phyloP scores from a whole-genome alignment of 2,329 filamentous ascomycete species.

The Fusarium tupiense region DNA sequence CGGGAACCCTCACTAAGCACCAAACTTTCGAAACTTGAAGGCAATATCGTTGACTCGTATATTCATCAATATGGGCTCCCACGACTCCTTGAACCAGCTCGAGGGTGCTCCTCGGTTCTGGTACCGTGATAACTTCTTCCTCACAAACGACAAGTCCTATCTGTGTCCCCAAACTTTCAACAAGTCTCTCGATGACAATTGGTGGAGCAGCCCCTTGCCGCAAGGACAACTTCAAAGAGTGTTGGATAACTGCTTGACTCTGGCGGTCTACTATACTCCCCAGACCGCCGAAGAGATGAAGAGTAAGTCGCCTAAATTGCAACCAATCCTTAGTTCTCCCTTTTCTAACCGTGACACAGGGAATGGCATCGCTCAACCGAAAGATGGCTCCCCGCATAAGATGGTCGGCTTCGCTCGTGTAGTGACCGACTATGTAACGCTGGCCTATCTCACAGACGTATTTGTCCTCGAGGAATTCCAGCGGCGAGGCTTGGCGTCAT shows the following conservation, averaged over 20 bases:
- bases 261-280: constrained; percentile 64
- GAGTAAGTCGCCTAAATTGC: constrained; percentile 41
- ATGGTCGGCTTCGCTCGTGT: constrained; percentile 60
- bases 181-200: constrained; percentile 64
- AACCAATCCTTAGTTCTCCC: not conserved
- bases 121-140: constrained; percentile 64
- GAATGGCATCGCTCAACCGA: constrained; percentile 46
- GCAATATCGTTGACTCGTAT: constrained; percentile 7
- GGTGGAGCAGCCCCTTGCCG: constrained; percentile 67
- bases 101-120: constrained; percentile 54
- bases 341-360: constrained; percentile 37
- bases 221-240: constrained; percentile 59
- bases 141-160: constrained; percentile 68
- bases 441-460: constrained; percentile 75
- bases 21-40: not conserved
- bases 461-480: constrained; percentile 70
- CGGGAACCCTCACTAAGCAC: not conserved
- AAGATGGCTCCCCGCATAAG: constrained; percentile 45
- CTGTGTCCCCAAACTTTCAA: constrained; percentile 66
- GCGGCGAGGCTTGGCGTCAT: constrained; percentile 69
- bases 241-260: constrained; percentile 67
- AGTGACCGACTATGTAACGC: constrained; percentile 75
- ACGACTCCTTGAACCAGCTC: constrained; percentile 40
- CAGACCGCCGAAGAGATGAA: constrained; percentile 53
- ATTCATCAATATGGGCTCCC: constrained; percentile 40